phyloP scores from a whole-genome alignment of 2,329 filamentous ascomycete genomes.

The Ophiostoma novo-ulmi region DNA sequence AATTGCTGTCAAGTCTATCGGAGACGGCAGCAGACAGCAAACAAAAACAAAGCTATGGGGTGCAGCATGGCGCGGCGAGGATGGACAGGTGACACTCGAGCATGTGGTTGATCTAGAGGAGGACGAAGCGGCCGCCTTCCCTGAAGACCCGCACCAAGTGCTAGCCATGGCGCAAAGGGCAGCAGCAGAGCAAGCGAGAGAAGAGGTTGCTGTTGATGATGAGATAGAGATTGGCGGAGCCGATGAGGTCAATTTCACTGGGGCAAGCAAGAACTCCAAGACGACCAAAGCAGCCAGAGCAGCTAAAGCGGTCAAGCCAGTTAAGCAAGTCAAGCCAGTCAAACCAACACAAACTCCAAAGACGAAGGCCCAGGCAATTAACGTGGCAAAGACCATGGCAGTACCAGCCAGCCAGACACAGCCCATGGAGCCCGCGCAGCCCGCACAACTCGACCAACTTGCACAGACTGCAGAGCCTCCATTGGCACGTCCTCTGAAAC shows the following conservation, averaged over 20 bases:
- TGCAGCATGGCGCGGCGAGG: constrained; percentile 60
- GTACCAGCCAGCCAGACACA: background rate
- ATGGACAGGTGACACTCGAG: constrained; percentile 59
- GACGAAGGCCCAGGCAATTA: background rate
- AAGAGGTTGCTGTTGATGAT: background rate
- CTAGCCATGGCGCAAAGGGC: constrained; percentile 28
- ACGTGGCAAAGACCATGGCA: background rate
- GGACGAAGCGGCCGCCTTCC: constrained; percentile 40
- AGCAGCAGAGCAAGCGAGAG: constrained; percentile 20
- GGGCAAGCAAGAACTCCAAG: background rate
- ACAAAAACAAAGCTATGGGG: constrained; percentile 57
- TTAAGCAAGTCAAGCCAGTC: background rate
- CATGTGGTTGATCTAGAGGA: constrained; percentile 58
- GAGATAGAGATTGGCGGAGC: background rate
- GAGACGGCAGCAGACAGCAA: background rate
- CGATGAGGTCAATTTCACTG: background rate
- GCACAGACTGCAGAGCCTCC: background rate
- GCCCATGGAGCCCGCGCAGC: background rate
- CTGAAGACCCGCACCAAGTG: constrained; percentile 28
- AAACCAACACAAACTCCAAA: background rate
- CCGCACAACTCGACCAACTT: no score
- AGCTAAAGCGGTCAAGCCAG: background rate
- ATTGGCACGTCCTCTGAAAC: background rate
- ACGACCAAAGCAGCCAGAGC: background rate
- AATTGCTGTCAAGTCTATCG: background rate